These are phyloP conservation scores for Teratosphaeria epicoccoides DNA, from an alignment of 2,329 filamentous ascomycete genomes.

Conservation along the genomic window DNA sequence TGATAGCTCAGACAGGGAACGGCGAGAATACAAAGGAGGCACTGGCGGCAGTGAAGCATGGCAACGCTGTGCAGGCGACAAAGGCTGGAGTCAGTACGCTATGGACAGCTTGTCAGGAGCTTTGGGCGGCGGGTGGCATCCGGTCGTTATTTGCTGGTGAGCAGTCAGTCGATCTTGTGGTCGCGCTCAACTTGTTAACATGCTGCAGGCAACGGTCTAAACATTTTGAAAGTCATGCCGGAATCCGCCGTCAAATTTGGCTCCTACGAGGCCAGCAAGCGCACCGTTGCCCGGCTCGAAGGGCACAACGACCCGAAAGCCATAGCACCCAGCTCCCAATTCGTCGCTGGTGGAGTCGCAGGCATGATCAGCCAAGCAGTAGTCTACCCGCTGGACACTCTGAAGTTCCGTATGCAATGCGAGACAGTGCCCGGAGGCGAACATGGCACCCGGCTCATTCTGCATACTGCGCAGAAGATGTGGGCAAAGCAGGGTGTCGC, in stretches of 20 bases:
- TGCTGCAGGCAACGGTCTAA: constrained; percentile 74
- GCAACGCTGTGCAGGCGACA: constrained; percentile 53
- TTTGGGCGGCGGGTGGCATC: constrained; percentile 79
- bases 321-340: constrained; percentile 78
- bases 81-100: constrained; percentile 60
- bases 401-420: constrained; percentile 84
- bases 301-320: constrained; percentile 71
- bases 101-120: constrained; percentile 58
- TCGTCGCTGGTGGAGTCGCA: constrained; percentile 78
- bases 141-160: constrained; percentile 86
- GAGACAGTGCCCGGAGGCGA: constrained; percentile 80
- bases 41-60: constrained; percentile 57
- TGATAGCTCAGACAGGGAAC: constrained; percentile 73
- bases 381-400: constrained; percentile 85
- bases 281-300: constrained; percentile 73
- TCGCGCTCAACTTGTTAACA: constrained; percentile 4
- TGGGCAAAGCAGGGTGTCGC: constrained; percentile 62
- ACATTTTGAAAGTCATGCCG: constrained; percentile 96
- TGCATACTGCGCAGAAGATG: constrained; percentile 78
- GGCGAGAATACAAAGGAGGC: constrained; percentile 42
- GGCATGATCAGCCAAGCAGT: constrained; percentile 92
- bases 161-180: constrained; percentile 20
- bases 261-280: constrained; percentile 91
- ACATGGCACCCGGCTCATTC: constrained; percentile 71
- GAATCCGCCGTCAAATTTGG: constrained; percentile 98